Evolutionary conservation across 2,329 filamentous ascomycete species (phyloP).

Genomic region (Epichloe aotearoae): DNA sequence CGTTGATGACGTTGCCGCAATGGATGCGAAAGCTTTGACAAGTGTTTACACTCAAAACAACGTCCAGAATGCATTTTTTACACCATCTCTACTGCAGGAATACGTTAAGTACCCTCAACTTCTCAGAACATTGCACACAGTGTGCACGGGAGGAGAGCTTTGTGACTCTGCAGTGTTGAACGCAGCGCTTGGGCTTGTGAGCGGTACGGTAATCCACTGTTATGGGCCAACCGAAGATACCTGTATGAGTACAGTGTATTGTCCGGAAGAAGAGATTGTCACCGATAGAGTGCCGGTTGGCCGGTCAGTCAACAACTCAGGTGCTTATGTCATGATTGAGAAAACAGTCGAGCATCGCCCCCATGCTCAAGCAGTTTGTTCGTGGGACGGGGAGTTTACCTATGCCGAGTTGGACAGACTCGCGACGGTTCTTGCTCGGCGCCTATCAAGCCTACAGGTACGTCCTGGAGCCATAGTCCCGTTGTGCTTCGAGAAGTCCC

Average conservation of each 20-base stretch:
- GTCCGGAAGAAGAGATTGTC: neutral
- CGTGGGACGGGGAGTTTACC: constrained; percentile 36
- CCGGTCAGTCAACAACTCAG: neutral
- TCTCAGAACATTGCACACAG: neutral
- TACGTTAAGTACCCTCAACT: neutral
- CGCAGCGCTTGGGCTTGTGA: neutral
- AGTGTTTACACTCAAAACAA: neutral
- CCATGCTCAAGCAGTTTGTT: constrained; percentile 28
- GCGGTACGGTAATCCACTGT: constrained; percentile 4
- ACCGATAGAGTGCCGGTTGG: neutral
- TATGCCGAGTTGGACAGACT: constrained; percentile 30
- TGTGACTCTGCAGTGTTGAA: constrained; percentile 3
- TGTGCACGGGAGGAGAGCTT: neutral
- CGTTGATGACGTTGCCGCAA: constrained; percentile 4
- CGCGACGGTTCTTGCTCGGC: constrained; percentile 27
- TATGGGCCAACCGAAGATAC: constrained; percentile 12
- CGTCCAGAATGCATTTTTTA: neutral
- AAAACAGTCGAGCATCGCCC: constrained; percentile 24
- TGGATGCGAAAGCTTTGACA: constrained; percentile 2
- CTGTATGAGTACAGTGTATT: constrained; percentile 4
- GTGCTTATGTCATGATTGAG: constrained; percentile 19
- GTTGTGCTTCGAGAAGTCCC: constrained; percentile 37
- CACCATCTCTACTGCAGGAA: neutral
- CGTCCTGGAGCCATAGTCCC: constrained; percentile 29
- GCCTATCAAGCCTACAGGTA: constrained; percentile 15